Evolutionary conservation across 2,329 filamentous ascomycete genomes (phyloP), one percentile per base, ranked within the genome.

Genomic region (Penicillium expansum): DNA sequence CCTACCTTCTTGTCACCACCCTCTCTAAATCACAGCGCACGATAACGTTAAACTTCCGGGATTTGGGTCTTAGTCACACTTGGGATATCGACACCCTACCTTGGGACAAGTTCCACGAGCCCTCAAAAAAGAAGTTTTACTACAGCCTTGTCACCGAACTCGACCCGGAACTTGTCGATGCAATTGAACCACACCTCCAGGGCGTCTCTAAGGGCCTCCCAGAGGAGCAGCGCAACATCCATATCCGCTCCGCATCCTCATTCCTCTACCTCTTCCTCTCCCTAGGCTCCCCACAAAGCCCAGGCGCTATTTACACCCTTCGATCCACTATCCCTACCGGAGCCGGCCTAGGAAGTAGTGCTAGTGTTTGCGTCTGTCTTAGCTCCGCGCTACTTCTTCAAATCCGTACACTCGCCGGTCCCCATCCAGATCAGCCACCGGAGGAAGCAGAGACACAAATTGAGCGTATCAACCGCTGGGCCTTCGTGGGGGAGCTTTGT

Each of bases 391-490:
- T 99, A 16, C 83, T 97, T 13, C 80, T 95, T 54, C 94, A 97
- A 74, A 88, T 95, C 61, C 88, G 92, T 50, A 91, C 92, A 3
- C 81, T 99, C 6, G 89, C 91, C 1, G 92, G 92, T 0, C 94
- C 94, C 1, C 93, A 97, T 71, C 90, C 90, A 0, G 93, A 97
- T 67, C 93, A 97, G 74, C 91, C 92, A 4, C 77, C 86, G 0
- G 87, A 91, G 53, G 94, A 99, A 76, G 91, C 91, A n/a, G 86
- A 90, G 58, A 76, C 92, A 42, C 93, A 99, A 72, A 83, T 97
- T 30, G 92, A 97, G 77, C 86, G 93, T 62, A 97, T 99, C 77
- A 99, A 99, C 75, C 85, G 90, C 60, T 99, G 95, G 94, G 92
- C 94, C 0, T 97, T 97, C 74, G 94, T 99, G 0, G 89, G 89